Evolutionary conservation across 495 filamentous ascomycete genomes (phyloP), one percentile per base, ranked within the genome.

Genomic region (Letharia columbiana): DNA sequence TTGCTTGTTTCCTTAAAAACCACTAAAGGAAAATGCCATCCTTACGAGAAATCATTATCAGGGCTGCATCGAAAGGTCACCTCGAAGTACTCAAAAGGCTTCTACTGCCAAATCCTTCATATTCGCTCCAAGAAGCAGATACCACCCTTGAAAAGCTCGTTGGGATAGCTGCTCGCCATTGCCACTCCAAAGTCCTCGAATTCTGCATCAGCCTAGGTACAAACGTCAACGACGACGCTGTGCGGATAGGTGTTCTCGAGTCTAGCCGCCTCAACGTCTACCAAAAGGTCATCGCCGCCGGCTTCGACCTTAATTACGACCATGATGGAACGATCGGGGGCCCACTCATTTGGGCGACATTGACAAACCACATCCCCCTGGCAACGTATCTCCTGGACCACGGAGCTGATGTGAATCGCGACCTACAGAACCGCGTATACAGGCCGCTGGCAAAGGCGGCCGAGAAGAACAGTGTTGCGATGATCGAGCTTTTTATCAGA

Each of bases 201-300:
- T 37, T 37, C 28, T 57, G 54, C 28, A 37, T 57, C 54, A 8
- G 54, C 31, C 1, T 37, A 37, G 54, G 54, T 56, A 40, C 42
- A 10, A 44, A 44, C 37, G 40, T 45, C n/a, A 44, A 61, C 9
- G n/a, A 61, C 39, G 40, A 41, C 8, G 40, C 42, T 3, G 17
- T 61, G 1, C 59, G 42, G 17, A 5, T 3, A 3, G 59, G n/a
- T 45, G 39, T 28, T 15, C n/a, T 61, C 1, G 0, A 41, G 17
- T 41, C 20, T n/a, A 61, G 17, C 31, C 10, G 11, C 39, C 39
- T 61, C 39, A 41, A 28, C 59, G 31, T 61, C 59, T 61, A 61
- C 39, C 28, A 44, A 20, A 11, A 7, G 5, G 15, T 61, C 15
- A 20, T 61, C 59, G 2, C 59, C 2, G 39, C 23, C 20, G 59